Base-by-base conservation (phyloP, 345 rosid genomes). In the Hibiscus mutabilis region DNA sequence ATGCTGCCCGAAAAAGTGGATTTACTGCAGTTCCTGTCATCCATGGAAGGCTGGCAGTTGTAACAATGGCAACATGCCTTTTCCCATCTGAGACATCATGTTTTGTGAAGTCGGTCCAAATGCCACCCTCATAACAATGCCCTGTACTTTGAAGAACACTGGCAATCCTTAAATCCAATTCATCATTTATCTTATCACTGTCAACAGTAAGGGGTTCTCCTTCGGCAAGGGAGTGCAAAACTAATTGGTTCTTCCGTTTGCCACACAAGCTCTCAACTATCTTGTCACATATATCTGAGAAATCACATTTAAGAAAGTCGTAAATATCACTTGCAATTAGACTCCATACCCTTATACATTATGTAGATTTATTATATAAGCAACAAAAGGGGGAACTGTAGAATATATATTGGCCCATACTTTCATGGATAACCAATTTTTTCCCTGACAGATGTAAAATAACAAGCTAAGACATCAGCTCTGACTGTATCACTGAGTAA, bases 11-110 rank as follows among this genome's bases (percentile, higher is more conserved):
- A 67, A 92, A 92, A 70, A 95, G 86, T 15, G 99, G 97, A 79
- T 95, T 95, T 67, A 95, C 91, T 75, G 99, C 99, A 69, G 99
- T 95, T 76, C 99, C 99, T 6, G 97, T 95, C 99, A 95, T 92
- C 99, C 99, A 95, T 25, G 99, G 99, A 79, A 95, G 97, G 80
- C 99, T 95, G 52, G 97, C 97, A 74, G 99, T 58, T 24, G 62
- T 58, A 24, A 58, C 62, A 58, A 58, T 25, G 70, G 97, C 97
- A n/a, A 95, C 97, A 70, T 92, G 93, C 82, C 99, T 87, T 82
- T 86, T 85, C 77, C 80, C 78, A 63, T 86, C 89, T 13, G 88
- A 53, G 18, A 73, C 75, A 44, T 79, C 86, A 75, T 82, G 79
- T 84, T 88, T 90, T 62, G 76, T 22, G 37, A 78, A 69, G 81